Percentiles rank a stretch among this genome's conserved stretches.
Conservation (phyloP, 306 rosid genomes). For the Trichosanthes cucumerina region DNA sequence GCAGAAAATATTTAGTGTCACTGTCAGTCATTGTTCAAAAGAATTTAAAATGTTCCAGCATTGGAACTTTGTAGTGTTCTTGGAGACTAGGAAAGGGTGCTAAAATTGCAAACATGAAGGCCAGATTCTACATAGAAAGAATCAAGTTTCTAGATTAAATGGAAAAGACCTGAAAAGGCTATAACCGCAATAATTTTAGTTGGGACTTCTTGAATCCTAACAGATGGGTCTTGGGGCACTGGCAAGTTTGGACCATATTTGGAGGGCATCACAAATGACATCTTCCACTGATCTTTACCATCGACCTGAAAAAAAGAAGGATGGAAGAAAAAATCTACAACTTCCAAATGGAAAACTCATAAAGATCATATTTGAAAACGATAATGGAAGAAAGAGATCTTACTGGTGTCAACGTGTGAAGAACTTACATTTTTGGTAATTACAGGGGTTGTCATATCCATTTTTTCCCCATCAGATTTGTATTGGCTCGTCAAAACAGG, state of each 20-base stretch:
- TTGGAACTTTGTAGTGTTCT: not conserved
- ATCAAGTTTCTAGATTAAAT: constrained; percentile 10
- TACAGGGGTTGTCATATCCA: constrained; percentile 95
- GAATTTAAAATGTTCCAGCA: not conserved
- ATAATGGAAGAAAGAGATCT: not conserved
- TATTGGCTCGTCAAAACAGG: constrained; percentile 69
- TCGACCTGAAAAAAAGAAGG: constrained; percentile 31
- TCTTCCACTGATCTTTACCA: constrained; percentile 67
- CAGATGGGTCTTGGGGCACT: constrained; percentile 71
- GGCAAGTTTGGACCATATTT: constrained; percentile 73
- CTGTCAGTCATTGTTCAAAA: not conserved
- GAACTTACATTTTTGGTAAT: constrained; percentile 58
- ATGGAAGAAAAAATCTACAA: not conserved
- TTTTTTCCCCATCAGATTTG: constrained; percentile 59
- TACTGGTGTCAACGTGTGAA: constrained; percentile 11
- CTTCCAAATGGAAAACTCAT: not conserved
- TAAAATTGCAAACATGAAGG: not conserved
- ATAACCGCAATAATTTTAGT: constrained; percentile 58
- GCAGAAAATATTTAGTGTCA: not conserved
- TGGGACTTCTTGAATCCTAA: constrained; percentile 65
- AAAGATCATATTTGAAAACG: not conserved
- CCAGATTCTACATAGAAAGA: not conserved
- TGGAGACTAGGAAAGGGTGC: not conserved
- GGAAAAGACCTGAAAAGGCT: constrained; percentile 75
- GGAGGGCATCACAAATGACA: constrained; percentile 92